phyloP scores from a whole-genome alignment of 257 asterid genomes.

The Apocynum venetum region DNA sequence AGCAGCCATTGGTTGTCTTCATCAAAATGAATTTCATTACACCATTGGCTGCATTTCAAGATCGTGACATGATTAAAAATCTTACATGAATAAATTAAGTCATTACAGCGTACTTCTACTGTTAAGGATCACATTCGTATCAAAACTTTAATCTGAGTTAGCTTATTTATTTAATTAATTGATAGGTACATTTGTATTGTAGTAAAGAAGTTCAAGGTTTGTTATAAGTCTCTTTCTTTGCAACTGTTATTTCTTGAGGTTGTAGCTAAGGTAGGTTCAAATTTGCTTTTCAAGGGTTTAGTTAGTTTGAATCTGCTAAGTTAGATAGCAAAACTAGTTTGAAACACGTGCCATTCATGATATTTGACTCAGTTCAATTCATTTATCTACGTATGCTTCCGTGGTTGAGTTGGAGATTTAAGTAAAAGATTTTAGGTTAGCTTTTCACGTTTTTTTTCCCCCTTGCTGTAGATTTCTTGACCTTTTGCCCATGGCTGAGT shows the following conservation, averaged over 20 bases:
- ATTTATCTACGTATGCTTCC: not conserved
- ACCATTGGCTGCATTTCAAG: not conserved
- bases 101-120: not conserved
- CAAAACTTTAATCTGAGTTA: not conserved
- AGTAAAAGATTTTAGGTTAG: not conserved
- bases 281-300: not conserved
- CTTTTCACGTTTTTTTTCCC: not conserved
- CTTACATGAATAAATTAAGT: not conserved
- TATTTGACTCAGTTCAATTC: not conserved
- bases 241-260: not conserved
- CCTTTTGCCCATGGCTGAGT: not conserved
- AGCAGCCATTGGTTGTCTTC: not conserved
- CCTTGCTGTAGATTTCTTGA: not conserved
- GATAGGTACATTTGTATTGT: conserved; percentile 14
- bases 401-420: not conserved
- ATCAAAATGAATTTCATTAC: not conserved
- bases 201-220: not conserved
- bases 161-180: not conserved
- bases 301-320: not conserved
- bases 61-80: not conserved
- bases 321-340: not conserved
- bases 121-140: not conserved
- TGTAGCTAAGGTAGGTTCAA: not conserved
- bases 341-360: conserved; percentile 8
- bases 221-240: conserved; percentile 6